Conservation (phyloP, 345 rosid species). For the Populus pruinosa region DNA sequence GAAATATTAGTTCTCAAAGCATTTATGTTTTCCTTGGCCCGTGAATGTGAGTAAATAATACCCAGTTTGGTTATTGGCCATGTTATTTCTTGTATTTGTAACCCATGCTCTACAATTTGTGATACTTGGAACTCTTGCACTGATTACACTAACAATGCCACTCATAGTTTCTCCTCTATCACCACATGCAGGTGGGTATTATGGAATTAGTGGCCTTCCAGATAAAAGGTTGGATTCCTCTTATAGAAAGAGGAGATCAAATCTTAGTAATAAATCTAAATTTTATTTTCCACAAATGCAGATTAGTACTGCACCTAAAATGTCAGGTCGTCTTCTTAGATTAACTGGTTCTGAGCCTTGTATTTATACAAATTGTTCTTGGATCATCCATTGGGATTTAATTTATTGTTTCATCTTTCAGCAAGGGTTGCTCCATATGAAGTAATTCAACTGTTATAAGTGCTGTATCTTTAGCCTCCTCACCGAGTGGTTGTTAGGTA, state of each 20-base stretch:
- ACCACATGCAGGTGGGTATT: not conserved
- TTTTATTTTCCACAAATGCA: not conserved
- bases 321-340: not conserved
- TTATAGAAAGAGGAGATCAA: not conserved
- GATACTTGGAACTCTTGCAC: not conserved
- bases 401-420: too few species aligned
- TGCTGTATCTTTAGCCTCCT: not conserved
- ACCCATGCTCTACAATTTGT: not conserved
- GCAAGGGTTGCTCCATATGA: not conserved
- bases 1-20: constrained; percentile 41
- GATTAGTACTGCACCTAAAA: not conserved
- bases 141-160: not conserved
- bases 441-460: not conserved
- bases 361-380: too few species aligned
- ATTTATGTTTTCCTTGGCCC: constrained; percentile 49
- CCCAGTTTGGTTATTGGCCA: not conserved
- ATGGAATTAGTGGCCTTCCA: not conserved
- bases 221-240: not conserved
- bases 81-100: not conserved
- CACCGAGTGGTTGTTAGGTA: not conserved
- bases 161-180: not conserved
- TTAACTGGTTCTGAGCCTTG: not conserved
- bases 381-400: too few species aligned
- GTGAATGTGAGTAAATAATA: constrained; percentile 43
- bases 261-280: not conserved